Base-by-base conservation (phyloP, 768 basidiomycete species). In the Termitomyces titanicus region DNA sequence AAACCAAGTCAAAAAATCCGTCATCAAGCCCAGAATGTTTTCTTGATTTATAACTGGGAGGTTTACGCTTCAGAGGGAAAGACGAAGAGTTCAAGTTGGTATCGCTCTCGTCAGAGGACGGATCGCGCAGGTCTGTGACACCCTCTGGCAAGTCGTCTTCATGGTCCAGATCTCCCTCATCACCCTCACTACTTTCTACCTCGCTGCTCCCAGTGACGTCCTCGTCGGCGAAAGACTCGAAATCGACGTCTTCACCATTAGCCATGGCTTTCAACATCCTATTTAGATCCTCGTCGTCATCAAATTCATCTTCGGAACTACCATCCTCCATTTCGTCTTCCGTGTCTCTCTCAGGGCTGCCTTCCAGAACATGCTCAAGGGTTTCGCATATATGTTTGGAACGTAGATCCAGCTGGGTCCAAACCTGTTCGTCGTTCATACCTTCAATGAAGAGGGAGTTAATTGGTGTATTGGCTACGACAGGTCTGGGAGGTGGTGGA, bases 351-450 rank as follows among this genome's bases (percentile, higher is more conserved):
- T 69, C 71, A 8, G 46, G 50, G 17, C 46, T 56, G n/a, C 69
- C 84, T 52, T 85, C 83, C 18, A 93, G 72, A 35, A 84, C 79
- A 53, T 76, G 75, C 46, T 89, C 80, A 39, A 96, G 71, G 47
- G 88, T 79, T 39, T 81, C 79, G 57, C 87, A 89, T 22, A 98
- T 73, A 43, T 79, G 80, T 57, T 83, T 80, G 15, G 86, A 76
- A 42, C 92, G 77, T 51, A 99, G 74, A 65, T 98, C 96, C 52
- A 98, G 69, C 72, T 99, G 96, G 38, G 86, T 87, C 96, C 96
- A 99, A 25, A 98, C 75, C 68, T 96, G 94, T 54, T 92, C 90
- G 22, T 83, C 79, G 61, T 85, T 88, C 83, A 97, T 86, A 17
- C 80, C 86, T 20, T 92, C 83, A 12, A 86, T 75, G 56, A 85